These are phyloP conservation scores for Nectriaceae sp. DNA, from an alignment of 2,329 filamentous ascomycete species.

Conservation along the genomic window DNA sequence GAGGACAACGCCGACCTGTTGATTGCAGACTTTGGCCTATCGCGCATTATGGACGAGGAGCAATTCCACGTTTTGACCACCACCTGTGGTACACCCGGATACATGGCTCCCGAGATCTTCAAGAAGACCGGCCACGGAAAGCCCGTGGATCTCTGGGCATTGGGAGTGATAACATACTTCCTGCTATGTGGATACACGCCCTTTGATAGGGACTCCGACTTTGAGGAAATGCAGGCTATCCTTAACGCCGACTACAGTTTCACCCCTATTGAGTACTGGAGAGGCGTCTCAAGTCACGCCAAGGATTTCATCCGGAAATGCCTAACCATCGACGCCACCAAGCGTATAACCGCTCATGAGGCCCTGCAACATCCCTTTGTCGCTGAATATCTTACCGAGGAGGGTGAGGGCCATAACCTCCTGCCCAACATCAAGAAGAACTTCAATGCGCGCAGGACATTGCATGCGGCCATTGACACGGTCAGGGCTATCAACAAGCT, in stretches of 20 bases:
- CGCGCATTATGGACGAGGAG: constrained; percentile 97
- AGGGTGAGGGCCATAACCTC: constrained; percentile 59
- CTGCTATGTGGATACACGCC: constrained; percentile 96
- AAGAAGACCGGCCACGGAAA: constrained; percentile 98
- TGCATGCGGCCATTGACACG: constrained; percentile 71
- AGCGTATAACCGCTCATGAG: constrained; percentile 89
- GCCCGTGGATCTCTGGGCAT: constrained; percentile 97
- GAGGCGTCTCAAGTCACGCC: constrained; percentile 80
- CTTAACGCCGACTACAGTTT: constrained; percentile 95
- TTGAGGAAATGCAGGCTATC: constrained; percentile 99
- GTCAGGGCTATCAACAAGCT: constrained; percentile 72
- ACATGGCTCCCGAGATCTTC: constrained; percentile 99
- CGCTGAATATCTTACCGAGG: constrained; percentile 50
- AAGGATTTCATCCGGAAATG: constrained; percentile 93
- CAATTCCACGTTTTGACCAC: constrained; percentile 97
- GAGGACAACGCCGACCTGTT: constrained; percentile 97
- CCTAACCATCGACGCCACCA: constrained; percentile 83
- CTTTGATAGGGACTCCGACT: constrained; percentile 94
- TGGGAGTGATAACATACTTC: constrained; percentile 98
- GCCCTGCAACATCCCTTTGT: constrained; percentile 69
- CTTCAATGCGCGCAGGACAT: constrained; percentile 69
- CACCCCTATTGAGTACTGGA: constrained; percentile 94
- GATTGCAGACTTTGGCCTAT: constrained; percentile 95
- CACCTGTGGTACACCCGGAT: constrained; percentile 95
- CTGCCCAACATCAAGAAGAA: constrained; percentile 73